Evolutionary conservation across 148 eudicot species (phyloP), one percentile per base, ranked within the genome.

Genomic region (Amaranthus hypochondriacus): DNA sequence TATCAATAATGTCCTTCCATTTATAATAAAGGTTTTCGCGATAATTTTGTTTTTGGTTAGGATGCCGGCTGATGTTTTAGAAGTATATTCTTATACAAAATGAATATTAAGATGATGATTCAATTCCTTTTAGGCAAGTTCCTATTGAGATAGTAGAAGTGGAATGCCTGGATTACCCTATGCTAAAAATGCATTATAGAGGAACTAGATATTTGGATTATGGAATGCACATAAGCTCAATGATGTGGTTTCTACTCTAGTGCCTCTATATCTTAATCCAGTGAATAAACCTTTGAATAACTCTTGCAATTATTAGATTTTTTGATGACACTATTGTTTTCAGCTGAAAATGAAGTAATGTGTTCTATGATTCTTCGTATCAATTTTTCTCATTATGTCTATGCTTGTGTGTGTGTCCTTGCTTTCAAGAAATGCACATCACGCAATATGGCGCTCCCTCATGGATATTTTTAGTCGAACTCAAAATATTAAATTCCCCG

Each of bases 1-100:
- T 63, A 69, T 72, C 65, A 55, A 15, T 68, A 12, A 3, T 72
- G 2, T 51, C 69, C 43, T 14, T 58, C n/a, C 76, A 56, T 0
- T 60, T 55, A 56, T 6, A 73, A 9, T 66, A 4, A 28, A 28
- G 53, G 21, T 66, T 54, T 72, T 69, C 12, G 58, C 68, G 62
- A 53, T 54, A 21, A 11, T 65, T 28, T 10, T 48, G 28, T 52
- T 44, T 44, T 10, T 66, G 47, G 61, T 3, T 56, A 52, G 68
- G 28, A 5, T 57, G 43, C 15, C 15, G 54, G 53, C 12, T 62
- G 11, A 52, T 62, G 28, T 21, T 43, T 59, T 18, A 10, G 13
- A 28, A 14, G 9, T 39, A 4, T 5, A 39, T 46, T 68, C 62
- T 7, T 58, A 58, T 39, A 28, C 63, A 28, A 64, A 64, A 12